Conservation (phyloP, 176 grass and related monocot species). For the Zizania latifolia region DNA sequence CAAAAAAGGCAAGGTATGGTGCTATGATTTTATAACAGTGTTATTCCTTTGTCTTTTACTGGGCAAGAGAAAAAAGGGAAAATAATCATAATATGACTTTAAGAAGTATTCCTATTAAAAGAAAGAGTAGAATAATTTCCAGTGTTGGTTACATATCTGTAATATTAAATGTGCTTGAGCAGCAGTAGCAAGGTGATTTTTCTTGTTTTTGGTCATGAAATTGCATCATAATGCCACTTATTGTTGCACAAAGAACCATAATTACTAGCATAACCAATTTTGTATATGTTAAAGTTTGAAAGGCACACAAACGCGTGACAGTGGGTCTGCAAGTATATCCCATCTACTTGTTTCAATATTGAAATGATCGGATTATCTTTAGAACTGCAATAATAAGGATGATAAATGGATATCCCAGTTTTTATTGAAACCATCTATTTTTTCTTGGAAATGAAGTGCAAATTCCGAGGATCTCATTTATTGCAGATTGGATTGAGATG, state of each 20-base stretch:
- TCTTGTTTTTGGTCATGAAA: background rate
- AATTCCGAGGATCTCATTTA: slow-evolving; percentile 9
- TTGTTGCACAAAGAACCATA: background rate
- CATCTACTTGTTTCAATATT: background rate
- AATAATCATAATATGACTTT: background rate
- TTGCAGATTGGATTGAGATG: slow-evolving; percentile 89
- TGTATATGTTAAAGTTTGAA: background rate
- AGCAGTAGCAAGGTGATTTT: background rate
- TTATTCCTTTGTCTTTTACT: slow-evolving; percentile 1
- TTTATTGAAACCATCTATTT: background rate
- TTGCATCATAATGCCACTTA: background rate
- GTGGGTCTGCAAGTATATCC: background rate
- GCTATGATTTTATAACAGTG: background rate
- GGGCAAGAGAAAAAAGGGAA: background rate
- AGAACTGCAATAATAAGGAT: background rate
- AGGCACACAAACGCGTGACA: background rate
- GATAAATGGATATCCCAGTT: background rate
- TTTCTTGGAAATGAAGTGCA: background rate
- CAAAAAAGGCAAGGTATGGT: slow-evolving; percentile 73
- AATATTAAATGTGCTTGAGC: background rate
- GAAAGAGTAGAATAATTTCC: background rate
- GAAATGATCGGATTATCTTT: background rate
- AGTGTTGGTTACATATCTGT: background rate
- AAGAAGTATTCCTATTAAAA: background rate
- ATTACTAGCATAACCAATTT: background rate